phyloP scores from a whole-genome alignment of 106 monocot genomes.

The Acorus calamus region DNA sequence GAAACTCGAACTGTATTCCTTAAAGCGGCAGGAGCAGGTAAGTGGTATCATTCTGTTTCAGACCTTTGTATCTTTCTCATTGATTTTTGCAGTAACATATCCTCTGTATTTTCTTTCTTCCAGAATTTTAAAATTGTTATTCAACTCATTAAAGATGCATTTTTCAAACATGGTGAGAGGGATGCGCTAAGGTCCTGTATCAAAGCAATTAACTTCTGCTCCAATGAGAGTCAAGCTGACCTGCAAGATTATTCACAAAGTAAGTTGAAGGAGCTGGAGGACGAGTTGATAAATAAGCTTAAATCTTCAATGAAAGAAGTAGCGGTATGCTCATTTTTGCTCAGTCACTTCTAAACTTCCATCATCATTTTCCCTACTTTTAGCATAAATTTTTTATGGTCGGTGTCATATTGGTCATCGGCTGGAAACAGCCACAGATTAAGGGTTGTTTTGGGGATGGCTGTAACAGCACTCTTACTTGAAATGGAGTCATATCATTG shows the following conservation, averaged over 20 bases:
- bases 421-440: too few species aligned
- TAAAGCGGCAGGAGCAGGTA: conserved; percentile 91
- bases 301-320: conserved; percentile 80
- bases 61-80: conserved; percentile 5
- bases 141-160: conserved; percentile 73
- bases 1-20: conserved; percentile 86
- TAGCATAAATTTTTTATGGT: too few species aligned
- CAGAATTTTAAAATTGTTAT: conserved; percentile 74
- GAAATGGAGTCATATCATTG: too few species aligned
- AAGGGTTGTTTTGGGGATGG: too few species aligned
- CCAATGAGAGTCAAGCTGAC: conserved; percentile 70
- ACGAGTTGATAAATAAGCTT: conserved; percentile 66
- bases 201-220: conserved; percentile 76
- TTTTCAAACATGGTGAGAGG: conserved; percentile 93
- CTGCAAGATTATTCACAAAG: conserved; percentile 85
- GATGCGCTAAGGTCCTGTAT: conserved; percentile 83
- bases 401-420: too few species aligned
- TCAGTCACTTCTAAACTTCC: background rate
- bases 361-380: too few species aligned
- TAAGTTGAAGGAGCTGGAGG: conserved; percentile 85
- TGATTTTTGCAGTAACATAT: background rate
- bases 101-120: conserved; percentile 1
- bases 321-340: conserved; percentile 34
- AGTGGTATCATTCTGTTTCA: background rate
- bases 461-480: too few species aligned